phyloP scores from a whole-genome alignment of 805 yeast species.

The Kluyveromyces starmeri region DNA sequence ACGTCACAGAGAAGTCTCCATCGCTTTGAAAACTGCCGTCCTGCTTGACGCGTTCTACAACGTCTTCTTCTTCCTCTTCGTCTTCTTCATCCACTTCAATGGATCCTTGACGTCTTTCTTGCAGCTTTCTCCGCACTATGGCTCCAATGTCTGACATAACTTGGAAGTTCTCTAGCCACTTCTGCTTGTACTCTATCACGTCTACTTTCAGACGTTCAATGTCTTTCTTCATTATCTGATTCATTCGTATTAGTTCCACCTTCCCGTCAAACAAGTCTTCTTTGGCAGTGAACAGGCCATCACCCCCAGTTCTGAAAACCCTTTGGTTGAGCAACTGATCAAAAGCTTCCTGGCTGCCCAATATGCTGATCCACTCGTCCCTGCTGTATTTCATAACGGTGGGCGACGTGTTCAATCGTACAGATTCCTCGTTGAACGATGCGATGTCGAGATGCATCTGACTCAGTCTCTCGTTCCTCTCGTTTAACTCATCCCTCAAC shows the following conservation, averaged over 20 bases:
- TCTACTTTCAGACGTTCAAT: constrained; percentile 18
- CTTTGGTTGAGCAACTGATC: constrained; percentile 15
- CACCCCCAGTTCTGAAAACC: constrained; percentile 12
- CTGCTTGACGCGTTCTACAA: constrained; percentile 4
- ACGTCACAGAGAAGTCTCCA: background rate
- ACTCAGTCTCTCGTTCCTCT: constrained; percentile 17
- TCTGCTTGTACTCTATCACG: constrained; percentile 16
- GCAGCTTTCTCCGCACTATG: constrained; percentile 20
- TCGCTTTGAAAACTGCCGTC: constrained; percentile 3
- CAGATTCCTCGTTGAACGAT: constrained; percentile 19
- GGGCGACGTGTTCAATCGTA: constrained; percentile 15
- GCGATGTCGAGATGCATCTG: constrained; percentile 18
- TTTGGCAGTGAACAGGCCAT: constrained; percentile 14
- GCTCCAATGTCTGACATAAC: constrained; percentile 20
- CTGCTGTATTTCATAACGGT: constrained; percentile 17
- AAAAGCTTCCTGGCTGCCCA: constrained; percentile 16
- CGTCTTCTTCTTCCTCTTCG: constrained; percentile 8
- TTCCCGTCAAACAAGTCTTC: constrained; percentile 24
- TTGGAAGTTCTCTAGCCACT: constrained; percentile 27
- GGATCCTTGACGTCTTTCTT: constrained; percentile 13
- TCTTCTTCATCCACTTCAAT: constrained; percentile 4
- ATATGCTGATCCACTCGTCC: constrained; percentile 22
- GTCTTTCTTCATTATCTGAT: constrained; percentile 19
- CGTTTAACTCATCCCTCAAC: constrained; percentile 9
- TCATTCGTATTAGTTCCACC: constrained; percentile 18